Evolutionary conservation across 1,139 yeast genomes (phyloP), one percentile per base, ranked within the genome.

Genomic region (Entelexis sorbosivorans): DNA sequence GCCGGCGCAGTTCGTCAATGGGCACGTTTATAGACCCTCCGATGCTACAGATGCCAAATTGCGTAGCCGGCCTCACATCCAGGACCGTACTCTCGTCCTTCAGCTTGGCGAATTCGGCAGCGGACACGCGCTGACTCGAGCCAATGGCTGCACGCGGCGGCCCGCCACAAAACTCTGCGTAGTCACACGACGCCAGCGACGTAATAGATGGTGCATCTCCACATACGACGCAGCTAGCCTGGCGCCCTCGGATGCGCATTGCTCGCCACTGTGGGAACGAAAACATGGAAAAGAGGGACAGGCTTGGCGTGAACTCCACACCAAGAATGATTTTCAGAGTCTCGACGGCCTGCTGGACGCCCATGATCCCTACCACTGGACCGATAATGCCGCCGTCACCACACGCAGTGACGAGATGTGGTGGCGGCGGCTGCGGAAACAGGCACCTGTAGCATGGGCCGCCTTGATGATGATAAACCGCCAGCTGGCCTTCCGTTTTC

Each of bases 371-470:
- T 47, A 93, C 94, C 7, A 91, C 93, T 0, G 98, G 96, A 0
- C 98, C 98, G 22, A 93, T 67, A 1, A 93, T 95, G 3, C 99
- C 99, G 3, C 95, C 95, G 65, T 88, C 97, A 10, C 87, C 78
- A 62, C 99, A 93, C 0, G 95, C 77, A 0, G 89, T 76, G 0
- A 89, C 88, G 1, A 86, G 73, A 51, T 78, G 80, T 0, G 95
- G 84, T 0, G 93, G 81, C 0, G 99, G 96, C 0, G 98, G 96
- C 13, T 70, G 71, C 0, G 98, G 97, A 60, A 85, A 87, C 65
- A 89, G 79, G 63, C 99, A 93, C 56, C 99, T 72, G 63, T 93
- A 93, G 64, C 99, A 93, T 0, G 98, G 98, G 0, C 96, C 96
- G 4, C 59, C 56, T 8, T 32, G 8, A 61, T 73, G 87, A 64